Evolutionary conservation across 2,329 filamentous ascomycete genomes (phyloP), one percentile per base, ranked within the genome.

Genomic region (Amauroascus verrucosus): DNA sequence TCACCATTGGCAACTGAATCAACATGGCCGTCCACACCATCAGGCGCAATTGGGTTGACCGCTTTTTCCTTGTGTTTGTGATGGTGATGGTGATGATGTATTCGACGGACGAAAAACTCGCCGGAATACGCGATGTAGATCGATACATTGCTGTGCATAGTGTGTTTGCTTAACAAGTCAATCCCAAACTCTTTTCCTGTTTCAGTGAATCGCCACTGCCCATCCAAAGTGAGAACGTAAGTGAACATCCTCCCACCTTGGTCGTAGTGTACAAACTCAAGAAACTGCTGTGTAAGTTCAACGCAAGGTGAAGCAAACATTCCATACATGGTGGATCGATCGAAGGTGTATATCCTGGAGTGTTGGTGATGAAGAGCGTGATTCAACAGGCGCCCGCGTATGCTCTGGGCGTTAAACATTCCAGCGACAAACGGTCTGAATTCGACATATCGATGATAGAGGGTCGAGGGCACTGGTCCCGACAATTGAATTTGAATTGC

Each of bases 101-200:
- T 75, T 2, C 85, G 79, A 13, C 88, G 81, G 57, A 97, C 78
- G 67, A 96, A 93, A 69, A 97, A 97, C 65, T 97, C 91, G 40
- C 91, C 91, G 0, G 86, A 88, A 65, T 84, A 96, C 20, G 90
- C 91, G 58, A 96, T 88, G 67, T 95, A 95, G 1, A 87, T 85
- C 33, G 83, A 86, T 1, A 95, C 90, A 67, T 96, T 84, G 59
- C 87, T 91, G 72, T 97, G 91, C 88, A 97, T 95, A 38, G 88
- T 95, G 69, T 97, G 91, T 67, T 97, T 97, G 68, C 84, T 89
- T 62, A 97, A 72, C 67, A 96, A 75, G 70, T 96, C 91, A 62
- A 97, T 88, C 50, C 90, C 88, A 56, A 96, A 96, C 63, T 96
- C 90, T 62, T 93, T 93, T 28, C 91, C 91, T 0, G 91, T 97